These are phyloP conservation scores for Lasiodiplodia sp. DNA, from an alignment of 2,329 filamentous ascomycete species.

Conservation along the genomic window DNA sequence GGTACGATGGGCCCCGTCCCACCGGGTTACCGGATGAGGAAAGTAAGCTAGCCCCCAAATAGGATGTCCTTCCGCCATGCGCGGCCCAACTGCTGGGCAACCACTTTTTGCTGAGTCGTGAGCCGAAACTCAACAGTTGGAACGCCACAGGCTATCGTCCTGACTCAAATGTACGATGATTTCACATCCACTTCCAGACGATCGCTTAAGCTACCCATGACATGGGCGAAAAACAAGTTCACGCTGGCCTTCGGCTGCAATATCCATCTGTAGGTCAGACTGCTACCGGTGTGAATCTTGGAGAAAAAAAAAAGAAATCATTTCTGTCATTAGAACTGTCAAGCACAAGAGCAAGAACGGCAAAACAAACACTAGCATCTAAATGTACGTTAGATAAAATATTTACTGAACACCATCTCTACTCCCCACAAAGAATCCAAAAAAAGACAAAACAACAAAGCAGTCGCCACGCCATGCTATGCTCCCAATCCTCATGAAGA, in stretches of 20 bases:
- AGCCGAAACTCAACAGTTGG: not conserved
- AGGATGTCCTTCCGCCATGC: not conserved
- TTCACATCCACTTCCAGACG: too few species aligned
- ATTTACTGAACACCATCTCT: not conserved
- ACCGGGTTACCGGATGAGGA: not conserved
- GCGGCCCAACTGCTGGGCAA: not conserved
- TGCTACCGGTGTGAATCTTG: too few species aligned
- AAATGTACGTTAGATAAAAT: not conserved
- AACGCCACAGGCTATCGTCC: too few species aligned
- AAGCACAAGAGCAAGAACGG: not conserved
- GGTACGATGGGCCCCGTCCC: too few species aligned
- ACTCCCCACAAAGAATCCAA: not conserved
- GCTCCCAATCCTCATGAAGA: slow-evolving; percentile 13
- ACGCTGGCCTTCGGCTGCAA: too few species aligned
- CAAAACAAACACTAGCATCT: not conserved
- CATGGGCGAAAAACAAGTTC: too few species aligned
- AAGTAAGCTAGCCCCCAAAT: not conserved
- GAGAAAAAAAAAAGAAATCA: too few species aligned
- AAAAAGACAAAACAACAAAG: not conserved
- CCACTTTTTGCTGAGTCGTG: not conserved
- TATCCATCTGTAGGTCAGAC: too few species aligned
- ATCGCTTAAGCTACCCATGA: too few species aligned
- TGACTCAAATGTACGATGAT: too few species aligned
- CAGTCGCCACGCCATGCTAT: slow-evolving; percentile 15
- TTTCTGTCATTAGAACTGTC: not conserved